Percentiles rank a stretch among this genome's conserved stretches.
phyloP scores from a whole-genome alignment of 768 basidiomycete species.

The Xerocomus spinulosus region DNA sequence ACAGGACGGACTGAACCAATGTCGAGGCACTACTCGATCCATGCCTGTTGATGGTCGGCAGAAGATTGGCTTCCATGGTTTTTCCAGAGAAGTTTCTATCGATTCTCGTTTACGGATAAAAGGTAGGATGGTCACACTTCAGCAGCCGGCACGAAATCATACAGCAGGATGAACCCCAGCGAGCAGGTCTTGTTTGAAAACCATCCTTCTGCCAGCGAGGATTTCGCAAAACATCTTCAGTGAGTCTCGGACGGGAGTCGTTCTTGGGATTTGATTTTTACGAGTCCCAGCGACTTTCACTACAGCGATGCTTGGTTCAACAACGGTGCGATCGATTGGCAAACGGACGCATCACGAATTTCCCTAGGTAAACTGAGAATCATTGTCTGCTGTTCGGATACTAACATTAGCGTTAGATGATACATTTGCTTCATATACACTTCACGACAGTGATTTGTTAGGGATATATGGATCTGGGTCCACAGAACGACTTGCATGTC shows the following conservation, averaged over 20 bases:
- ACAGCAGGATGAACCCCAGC: neutral
- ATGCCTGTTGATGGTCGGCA: too few relatives aligned
- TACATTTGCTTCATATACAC: neutral
- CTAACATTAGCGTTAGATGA: conserved; percentile 4
- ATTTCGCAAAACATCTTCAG: neutral
- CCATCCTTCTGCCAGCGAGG: neutral
- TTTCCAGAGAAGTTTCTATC: neutral
- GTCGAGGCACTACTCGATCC: too few relatives aligned
- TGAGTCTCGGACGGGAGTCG: neutral
- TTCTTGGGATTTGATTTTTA: neutral
- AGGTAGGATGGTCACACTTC: neutral
- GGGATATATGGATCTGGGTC: neutral
- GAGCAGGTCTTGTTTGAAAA: neutral
- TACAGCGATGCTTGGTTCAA: neutral
- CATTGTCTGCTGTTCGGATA: neutral
- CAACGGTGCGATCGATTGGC: neutral
- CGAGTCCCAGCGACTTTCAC: neutral
- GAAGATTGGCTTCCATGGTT: neutral
- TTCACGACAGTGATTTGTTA: neutral
- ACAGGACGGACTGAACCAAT: neutral
- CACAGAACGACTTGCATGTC: neutral
- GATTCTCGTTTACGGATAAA: conserved; percentile 9
- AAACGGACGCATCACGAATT: neutral
- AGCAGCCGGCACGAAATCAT: neutral
- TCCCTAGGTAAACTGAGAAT: neutral